phyloP scores from a whole-genome alignment of 768 basidiomycete genomes.

The Mycena vitilis region DNA sequence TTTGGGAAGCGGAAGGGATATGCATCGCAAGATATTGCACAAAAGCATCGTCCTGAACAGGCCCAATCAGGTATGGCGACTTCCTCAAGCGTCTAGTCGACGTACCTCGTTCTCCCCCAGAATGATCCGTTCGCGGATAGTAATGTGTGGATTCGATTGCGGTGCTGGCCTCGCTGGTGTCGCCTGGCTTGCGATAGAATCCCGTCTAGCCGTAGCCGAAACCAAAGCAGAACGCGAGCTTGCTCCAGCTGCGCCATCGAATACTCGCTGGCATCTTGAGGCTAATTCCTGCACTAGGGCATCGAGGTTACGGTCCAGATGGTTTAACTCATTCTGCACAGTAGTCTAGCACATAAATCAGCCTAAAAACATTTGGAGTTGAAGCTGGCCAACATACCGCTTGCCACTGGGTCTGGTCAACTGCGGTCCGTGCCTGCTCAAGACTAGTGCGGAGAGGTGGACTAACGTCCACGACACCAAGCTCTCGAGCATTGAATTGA shows the following conservation, averaged over 20 bases:
- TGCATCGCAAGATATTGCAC: constrained; percentile 66
- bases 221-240: constrained; percentile 69
- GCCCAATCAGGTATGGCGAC: constrained; percentile 44
- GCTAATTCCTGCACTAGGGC: constrained; percentile 73
- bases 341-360: constrained; percentile 53
- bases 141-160: constrained; percentile 46
- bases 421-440: constrained; percentile 59
- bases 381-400: constrained; percentile 55
- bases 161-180: constrained; percentile 46
- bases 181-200: constrained; percentile 43
- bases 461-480: constrained; percentile 56
- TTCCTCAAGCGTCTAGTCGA: constrained; percentile 32
- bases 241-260: constrained; percentile 71
- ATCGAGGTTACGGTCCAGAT: constrained; percentile 77
- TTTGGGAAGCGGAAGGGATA: constrained; percentile 51
- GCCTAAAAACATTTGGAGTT: constrained; percentile 43
- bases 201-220: constrained; percentile 46
- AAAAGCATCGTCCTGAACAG: constrained; percentile 54
- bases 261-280: constrained; percentile 68
- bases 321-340: constrained; percentile 61
- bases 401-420: constrained; percentile 62
- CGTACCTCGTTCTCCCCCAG: constrained; percentile 62
- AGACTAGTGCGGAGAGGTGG: constrained; percentile 55
- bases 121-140: constrained; percentile 68
- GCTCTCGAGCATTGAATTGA: constrained; percentile 59